Conservation (phyloP, 805 yeast genomes). For the Metschnikowia shivogae region DNA sequence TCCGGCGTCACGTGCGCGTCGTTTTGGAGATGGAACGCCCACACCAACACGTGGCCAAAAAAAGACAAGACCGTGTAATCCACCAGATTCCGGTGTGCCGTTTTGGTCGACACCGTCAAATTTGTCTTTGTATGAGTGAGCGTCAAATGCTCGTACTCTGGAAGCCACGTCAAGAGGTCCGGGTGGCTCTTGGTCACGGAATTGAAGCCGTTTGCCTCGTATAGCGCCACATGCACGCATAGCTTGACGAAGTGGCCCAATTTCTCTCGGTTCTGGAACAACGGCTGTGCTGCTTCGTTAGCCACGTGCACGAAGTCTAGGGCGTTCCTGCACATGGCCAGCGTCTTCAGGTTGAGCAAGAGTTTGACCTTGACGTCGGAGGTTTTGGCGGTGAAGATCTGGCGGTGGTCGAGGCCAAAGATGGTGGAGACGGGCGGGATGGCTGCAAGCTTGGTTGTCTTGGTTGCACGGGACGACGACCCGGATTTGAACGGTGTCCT, state of each 20-base stretch:
- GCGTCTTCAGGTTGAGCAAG: conserved; percentile 28
- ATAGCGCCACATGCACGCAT: conserved; percentile 33
- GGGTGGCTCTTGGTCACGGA: conserved; percentile 23
- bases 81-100: conserved; percentile 31
- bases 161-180: conserved; percentile 26
- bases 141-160: conserved; percentile 28
- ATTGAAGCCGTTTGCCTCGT: conserved; percentile 34
- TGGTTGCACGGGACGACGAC: conserved; percentile 13
- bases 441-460: conserved; percentile 22
- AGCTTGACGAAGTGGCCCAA: conserved; percentile 25
- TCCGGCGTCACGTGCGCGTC: conserved; percentile 5
- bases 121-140: conserved; percentile 30
- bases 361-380: conserved; percentile 38
- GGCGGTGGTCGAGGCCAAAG: conserved; percentile 34
- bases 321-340: conserved; percentile 28
- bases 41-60: conserved; percentile 36
- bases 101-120: conserved; percentile 31
- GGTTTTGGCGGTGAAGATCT: conserved; percentile 27
- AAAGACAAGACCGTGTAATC: conserved; percentile 37
- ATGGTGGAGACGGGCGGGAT: conserved; percentile 33
- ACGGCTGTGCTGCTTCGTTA: conserved; percentile 14
- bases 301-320: conserved; percentile 24
- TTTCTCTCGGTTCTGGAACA: conserved; percentile 21
- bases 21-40: conserved; percentile 30
- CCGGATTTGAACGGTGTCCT: not conserved